Percentiles rank a stretch among this genome's conserved stretches.
phyloP scores from a whole-genome alignment of 73 alveolate species.

The Paramecium octaurelia region DNA sequence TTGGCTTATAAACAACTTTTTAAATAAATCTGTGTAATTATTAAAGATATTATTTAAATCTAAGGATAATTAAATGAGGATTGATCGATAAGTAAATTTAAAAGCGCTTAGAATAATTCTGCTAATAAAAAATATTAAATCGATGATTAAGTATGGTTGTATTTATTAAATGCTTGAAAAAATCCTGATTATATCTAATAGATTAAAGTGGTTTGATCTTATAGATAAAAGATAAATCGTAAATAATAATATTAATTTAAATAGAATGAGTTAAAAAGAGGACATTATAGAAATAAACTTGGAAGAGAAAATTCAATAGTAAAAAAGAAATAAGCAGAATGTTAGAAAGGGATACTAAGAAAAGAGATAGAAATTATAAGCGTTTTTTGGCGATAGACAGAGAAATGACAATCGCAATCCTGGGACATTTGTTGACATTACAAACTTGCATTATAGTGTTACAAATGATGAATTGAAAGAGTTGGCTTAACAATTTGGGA shows the following conservation, averaged over 20 bases:
- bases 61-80: not conserved
- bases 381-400: not conserved
- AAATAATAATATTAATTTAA: not conserved
- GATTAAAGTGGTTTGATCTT: not conserved
- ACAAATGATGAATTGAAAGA: slow-evolving; percentile 30
- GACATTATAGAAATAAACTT: not conserved
- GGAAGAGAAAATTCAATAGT: not conserved
- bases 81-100: not conserved
- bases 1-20: not conserved
- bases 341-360: not conserved
- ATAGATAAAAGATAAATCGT: not conserved
- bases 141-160: no score
- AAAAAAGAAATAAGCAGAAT: not conserved
- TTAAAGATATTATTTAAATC: no score
- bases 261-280: not conserved
- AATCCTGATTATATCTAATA: not conserved
- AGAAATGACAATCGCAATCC: not conserved
- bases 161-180: no score
- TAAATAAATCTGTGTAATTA: no score
- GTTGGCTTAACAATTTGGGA: slow-evolving; percentile 5
- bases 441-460: slow-evolving; percentile 31
- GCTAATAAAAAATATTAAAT: no score
- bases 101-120: not conserved
- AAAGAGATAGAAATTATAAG: not conserved
- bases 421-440: not conserved